Conservation (phyloP, 192 early-diverging fungal species). For the Backusella morwellensis region DNA sequence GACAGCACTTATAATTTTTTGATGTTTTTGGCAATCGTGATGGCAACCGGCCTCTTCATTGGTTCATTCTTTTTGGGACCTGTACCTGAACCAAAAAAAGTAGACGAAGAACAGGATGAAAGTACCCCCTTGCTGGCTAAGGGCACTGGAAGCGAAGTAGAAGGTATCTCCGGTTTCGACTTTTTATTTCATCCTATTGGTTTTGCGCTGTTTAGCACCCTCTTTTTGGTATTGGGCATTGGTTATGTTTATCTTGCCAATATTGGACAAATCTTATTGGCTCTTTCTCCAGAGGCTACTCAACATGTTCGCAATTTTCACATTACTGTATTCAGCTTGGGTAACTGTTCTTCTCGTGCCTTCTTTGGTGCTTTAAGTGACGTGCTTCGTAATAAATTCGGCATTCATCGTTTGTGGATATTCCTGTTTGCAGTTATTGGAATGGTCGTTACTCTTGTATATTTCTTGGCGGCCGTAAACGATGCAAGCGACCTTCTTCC, state of each 20-base stretch:
- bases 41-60: slow-evolving; percentile 18
- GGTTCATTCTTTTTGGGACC: slow-evolving; percentile 24
- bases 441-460: slow-evolving; percentile 6
- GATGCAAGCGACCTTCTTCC: slow-evolving; percentile 14
- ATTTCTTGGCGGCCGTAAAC: slow-evolving; percentile 11
- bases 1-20: slow-evolving; percentile 25
- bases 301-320: slow-evolving; percentile 25
- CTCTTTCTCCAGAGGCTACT: slow-evolving; percentile 8
- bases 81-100: slow-evolving; percentile 6
- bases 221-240: slow-evolving; percentile 24
- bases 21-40: slow-evolving; percentile 18
- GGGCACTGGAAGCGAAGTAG: not conserved
- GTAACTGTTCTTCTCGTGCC: slow-evolving; percentile 30
- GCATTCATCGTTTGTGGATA: slow-evolving; percentile 35
- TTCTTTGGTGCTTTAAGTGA: slow-evolving; percentile 29
- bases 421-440: slow-evolving; percentile 15
- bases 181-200: slow-evolving; percentile 24
- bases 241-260: slow-evolving; percentile 31
- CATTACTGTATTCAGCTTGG: slow-evolving; percentile 24
- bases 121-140: not conserved
- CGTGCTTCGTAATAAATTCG: slow-evolving; percentile 17
- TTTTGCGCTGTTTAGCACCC: slow-evolving; percentile 19
- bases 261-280: slow-evolving; percentile 19
- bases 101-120: not conserved
- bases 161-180: slow-evolving; percentile 12